phyloP scores from a whole-genome alignment of 1,139 yeast species.

The Suhomyces wounanorum region DNA sequence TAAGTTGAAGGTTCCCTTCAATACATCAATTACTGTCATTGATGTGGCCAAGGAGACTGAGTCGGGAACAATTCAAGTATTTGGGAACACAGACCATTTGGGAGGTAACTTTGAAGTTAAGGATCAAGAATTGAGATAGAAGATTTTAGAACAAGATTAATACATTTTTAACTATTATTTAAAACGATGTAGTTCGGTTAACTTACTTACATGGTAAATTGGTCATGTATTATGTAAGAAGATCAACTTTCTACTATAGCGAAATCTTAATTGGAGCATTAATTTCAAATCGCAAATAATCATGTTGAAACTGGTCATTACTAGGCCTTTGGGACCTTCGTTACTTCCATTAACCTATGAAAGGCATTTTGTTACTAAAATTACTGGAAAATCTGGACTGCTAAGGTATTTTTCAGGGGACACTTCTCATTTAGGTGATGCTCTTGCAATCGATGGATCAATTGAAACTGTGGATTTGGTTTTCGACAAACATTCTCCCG shows the following conservation, averaged over 20 bases:
- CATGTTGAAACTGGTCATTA: not conserved
- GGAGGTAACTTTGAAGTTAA: conserved; percentile 58
- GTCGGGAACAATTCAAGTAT: conserved; percentile 46
- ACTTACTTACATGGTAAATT: not conserved
- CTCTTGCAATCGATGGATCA: conserved; percentile 20
- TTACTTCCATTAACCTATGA: not conserved
- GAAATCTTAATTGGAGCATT: not conserved
- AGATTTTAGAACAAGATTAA: not conserved
- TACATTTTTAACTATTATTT: not conserved
- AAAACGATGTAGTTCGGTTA: too few relatives aligned
- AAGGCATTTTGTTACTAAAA: not conserved
- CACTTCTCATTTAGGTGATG: conserved; percentile 27
- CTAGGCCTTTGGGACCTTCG: not conserved
- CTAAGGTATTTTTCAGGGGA: conserved; percentile 6
- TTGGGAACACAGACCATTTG: conserved; percentile 66
- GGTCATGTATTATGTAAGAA: not conserved
- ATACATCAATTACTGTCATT: conserved; percentile 69
- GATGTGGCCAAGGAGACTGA: conserved; percentile 48
- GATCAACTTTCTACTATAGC: not conserved
- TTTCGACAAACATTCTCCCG: conserved; percentile 35
- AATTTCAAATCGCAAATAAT: not conserved
- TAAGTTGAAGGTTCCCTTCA: conserved; percentile 63
- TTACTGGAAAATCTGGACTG: not conserved
- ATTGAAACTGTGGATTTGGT: conserved; percentile 34
- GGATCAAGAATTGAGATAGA: conserved; percentile 44